Conservation (phyloP, 352 stramenopile species). For the Phytophthora pluvialis region DNA sequence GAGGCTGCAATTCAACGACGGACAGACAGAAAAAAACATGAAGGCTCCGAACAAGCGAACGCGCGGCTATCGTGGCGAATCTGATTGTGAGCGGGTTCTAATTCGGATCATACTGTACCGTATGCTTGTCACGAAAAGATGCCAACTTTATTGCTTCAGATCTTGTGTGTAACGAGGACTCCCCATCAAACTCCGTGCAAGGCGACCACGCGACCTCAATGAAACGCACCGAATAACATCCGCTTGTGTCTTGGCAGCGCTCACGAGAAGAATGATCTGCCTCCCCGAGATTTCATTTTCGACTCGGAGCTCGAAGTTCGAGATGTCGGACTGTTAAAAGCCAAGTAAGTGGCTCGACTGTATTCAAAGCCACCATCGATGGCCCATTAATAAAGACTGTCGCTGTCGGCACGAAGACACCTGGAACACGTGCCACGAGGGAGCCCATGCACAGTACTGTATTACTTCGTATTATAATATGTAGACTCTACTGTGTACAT, state of each 20-base stretch:
- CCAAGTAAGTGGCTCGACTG: background rate
- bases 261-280: conserved; percentile 15
- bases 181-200: conserved; percentile 18
- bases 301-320: too few relatives aligned
- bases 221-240: conserved; percentile 13
- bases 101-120: background rate
- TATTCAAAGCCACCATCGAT: background rate
- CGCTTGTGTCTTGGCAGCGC: background rate
- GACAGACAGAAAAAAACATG: conserved; percentile 21
- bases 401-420: background rate
- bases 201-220: conserved; percentile 20
- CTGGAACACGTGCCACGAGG: conserved; percentile 2
- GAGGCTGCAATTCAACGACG: conserved; percentile 32
- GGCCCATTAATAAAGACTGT: background rate
- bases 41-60: conserved; percentile 8
- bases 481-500: background rate
- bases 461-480: too few relatives aligned
- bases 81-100: conserved; percentile 8
- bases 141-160: conserved; percentile 3
- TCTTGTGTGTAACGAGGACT: conserved; percentile 17
- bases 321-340: background rate
- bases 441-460: conserved; percentile 15
- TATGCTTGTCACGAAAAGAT: conserved; percentile 9
- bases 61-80: background rate
- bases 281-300: conserved; percentile 13